Evolutionary conservation across 1,284 basidiomycete genomes (phyloP).

Genomic region (Ustilago trichophora): DNA sequence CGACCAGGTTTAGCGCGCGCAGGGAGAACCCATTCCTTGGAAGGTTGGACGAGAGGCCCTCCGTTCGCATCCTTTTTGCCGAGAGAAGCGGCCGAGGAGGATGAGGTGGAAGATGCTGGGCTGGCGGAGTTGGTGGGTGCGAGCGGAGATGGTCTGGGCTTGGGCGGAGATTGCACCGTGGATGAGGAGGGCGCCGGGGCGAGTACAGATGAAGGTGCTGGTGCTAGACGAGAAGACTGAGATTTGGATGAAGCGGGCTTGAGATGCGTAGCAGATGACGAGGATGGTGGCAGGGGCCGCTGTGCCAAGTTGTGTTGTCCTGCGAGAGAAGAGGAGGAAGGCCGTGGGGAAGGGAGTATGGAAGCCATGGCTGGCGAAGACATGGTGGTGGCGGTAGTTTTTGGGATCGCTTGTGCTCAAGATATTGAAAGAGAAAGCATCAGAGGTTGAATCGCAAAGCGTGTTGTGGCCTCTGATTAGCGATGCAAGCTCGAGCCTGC

Average conservation of each 20-base stretch:
- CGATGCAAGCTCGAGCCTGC: too few relatives aligned
- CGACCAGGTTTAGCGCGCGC: conserved; percentile 64
- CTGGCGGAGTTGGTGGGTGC: conserved; percentile 1
- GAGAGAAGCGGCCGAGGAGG: not conserved
- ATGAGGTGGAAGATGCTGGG: conserved; percentile 1
- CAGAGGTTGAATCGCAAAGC: not conserved
- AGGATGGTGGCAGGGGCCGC: conserved; percentile 7
- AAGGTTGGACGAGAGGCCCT: conserved; percentile 51
- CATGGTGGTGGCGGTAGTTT: conserved; percentile 1
- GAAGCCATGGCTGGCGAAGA: conserved; percentile 31
- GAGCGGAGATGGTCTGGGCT: conserved; percentile 1
- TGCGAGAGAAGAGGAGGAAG: conserved; percentile 13
- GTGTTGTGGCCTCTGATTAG: too few relatives aligned
- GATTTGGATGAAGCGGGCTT: conserved; percentile 3
- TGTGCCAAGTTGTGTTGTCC: conserved; percentile 18
- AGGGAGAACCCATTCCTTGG: conserved; percentile 64
- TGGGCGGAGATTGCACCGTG: not conserved
- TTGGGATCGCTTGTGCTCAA: not conserved
- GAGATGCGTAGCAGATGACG: conserved; percentile 1
- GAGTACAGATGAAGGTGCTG: not conserved
- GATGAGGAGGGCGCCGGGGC: too few relatives aligned
- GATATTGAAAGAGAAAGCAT: too few relatives aligned
- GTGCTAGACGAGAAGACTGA: conserved; percentile 1
- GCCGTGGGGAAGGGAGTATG: conserved; percentile 15
- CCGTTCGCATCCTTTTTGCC: conserved; percentile 21